Base-by-base conservation (phyloP, 2,329 filamentous ascomycete genomes). In the Clonostachys sp. region DNA sequence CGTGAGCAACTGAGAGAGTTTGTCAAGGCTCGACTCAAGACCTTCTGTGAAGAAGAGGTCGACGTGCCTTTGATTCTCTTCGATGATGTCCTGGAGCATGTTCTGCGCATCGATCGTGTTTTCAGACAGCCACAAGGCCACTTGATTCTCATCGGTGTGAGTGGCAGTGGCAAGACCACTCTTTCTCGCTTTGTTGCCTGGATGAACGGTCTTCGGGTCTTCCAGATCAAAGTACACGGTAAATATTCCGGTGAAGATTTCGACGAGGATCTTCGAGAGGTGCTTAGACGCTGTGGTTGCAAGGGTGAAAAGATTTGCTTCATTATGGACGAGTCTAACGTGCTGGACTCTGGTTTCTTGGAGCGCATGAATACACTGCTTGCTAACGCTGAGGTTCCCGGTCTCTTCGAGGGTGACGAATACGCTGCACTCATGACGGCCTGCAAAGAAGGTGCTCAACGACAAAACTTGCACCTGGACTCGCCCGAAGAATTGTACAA, bases 301-400 rank as follows among this genome's bases (percentile, higher is more conserved):
- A 96, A 96, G 74, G 94, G 94, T 35, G 94, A 99, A 66, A 97
- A 97, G 76, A 95, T 99, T 44, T 99, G 95, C 72, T 99, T 99
- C 75, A 96, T 99, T 73, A 97, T 99, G 91, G 94, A 99, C 64
- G 94, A 99, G 72, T 87, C 92, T 10, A 99, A 99, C 60, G 94
- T 99, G 35, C 80, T 99, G 30, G 94, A 99, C 67, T 99, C 94
- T 41, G 94, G 94, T 46, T 99, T 99, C 83, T 70, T 99, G 47
- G 94, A 99, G 68, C 86, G 95, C 59, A 99, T 99, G 94, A 99
- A 99, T 65, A 99, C 94, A 0, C 73, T 99, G 45, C 84, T 99
- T 51, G 95, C 94, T 59, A 99, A 99, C 64, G 94, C 95, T n/a
- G 95, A 99, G 70, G 94, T 99, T 12, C 94, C 94, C 16, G 94